Base-by-base conservation (phyloP, 306 rosid genomes). In the Aeschynomene evenia region DNA sequence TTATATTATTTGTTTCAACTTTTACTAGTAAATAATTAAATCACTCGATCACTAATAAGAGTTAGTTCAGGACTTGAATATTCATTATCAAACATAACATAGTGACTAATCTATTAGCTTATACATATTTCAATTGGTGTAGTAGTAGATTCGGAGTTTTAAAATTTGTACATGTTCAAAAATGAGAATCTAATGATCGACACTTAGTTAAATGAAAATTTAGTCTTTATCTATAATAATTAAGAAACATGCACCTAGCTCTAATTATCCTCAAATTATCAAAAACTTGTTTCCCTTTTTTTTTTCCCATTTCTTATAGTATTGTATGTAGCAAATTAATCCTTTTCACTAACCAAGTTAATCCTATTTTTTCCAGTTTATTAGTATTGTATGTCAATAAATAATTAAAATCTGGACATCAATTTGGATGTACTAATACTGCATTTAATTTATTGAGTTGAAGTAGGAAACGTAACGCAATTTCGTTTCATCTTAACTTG, bases 401-500 rank as follows among this genome's bases (percentile, higher is more conserved):
- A 52, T 36, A 9, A 68, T 37, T 4, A 14, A 23, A n/a, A 11
- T 9, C 10, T 13, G 9, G 49, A 20, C 45, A n/a, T n/a, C n/a
- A 12, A 31, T 23, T n/a, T n/a, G n/a, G n/a, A n/a, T 14, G 23
- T 19, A 18, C 12, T 20, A 68, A 37, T 20, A 26, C 22, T 36
- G 43, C 29, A 58, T 42, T 29, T 18, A 24, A 59, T 43, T 29
- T 18, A 39, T 48, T 16, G 23, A 23, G 23, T 28, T 18, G 53
- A 70, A 70, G 65, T 10, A 58, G 48, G 19, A 58, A 33, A 72
- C 70, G 63, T 62, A 15, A 61, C 54, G 74, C 29, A 40, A 69
- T 15, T 15, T 7, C 7, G 22, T 68, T 53, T 54, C 43, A 69
- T 69, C 26, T 39, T 15, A 37, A 22, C 39, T 2, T 68, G 54